Conservation (phyloP, 163 green algal genomes). For the Scenedesmus sp. region DNA sequence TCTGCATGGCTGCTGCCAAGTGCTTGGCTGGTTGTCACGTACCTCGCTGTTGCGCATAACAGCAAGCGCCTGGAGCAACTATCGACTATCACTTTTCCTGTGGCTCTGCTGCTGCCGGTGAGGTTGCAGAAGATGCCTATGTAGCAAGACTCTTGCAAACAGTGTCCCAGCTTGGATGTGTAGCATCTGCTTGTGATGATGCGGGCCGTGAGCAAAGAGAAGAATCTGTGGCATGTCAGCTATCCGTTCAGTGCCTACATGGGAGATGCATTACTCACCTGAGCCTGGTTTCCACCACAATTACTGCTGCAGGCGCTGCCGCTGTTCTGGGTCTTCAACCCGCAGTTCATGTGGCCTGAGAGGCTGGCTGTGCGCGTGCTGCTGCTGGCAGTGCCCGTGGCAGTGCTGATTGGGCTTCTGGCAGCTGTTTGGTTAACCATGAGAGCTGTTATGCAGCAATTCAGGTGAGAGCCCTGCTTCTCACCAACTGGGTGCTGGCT, state of each 20-base stretch:
- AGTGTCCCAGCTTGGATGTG: background rate
- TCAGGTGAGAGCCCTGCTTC: slow-evolving; percentile 22
- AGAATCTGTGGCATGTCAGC: too few relatives aligned
- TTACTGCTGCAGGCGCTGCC: slow-evolving; percentile 9
- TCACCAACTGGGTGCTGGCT: too few relatives aligned
- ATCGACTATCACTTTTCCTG: background rate
- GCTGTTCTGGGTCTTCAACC: slow-evolving; percentile 15
- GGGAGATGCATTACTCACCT: background rate
- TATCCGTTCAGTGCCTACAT: too few relatives aligned
- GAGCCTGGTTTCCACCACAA: background rate
- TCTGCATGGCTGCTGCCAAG: background rate
- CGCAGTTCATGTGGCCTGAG: slow-evolving; percentile 9
- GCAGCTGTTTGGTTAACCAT: slow-evolving; percentile 51
- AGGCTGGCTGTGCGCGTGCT: background rate
- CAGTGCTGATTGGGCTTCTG: slow-evolving; percentile 44
- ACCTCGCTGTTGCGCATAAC: slow-evolving; percentile 24
- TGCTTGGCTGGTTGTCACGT: slow-evolving; percentile 19
- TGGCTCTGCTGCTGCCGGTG: slow-evolving; percentile 38
- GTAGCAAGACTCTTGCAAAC: background rate
- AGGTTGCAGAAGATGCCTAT: background rate
- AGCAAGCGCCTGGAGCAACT: slow-evolving; percentile 18
- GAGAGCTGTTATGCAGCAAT: slow-evolving; percentile 31
- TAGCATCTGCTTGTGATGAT: background rate
- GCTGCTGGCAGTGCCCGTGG: slow-evolving; percentile 16
- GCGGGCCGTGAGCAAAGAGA: background rate